Conservation (phyloP, 2,329 filamentous ascomycete species). For the Botrytis cinerea region DNA sequence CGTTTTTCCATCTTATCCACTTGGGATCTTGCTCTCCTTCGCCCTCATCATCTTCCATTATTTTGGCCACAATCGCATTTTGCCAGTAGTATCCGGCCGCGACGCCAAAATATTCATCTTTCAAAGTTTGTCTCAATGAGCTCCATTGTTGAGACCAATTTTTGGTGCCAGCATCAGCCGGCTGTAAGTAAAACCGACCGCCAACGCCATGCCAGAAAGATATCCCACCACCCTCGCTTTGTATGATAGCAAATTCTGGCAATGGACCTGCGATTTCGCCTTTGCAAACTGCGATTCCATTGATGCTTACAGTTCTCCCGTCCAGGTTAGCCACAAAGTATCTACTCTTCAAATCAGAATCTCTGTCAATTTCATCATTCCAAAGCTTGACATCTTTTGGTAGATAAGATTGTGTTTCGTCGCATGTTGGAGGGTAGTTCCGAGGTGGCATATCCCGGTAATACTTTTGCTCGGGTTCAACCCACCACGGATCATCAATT, state of each 20-base stretch:
- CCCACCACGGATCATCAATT: slow-evolving; percentile 35
- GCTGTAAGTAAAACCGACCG: slow-evolving; percentile 30
- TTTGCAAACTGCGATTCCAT: slow-evolving; percentile 35
- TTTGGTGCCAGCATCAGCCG: slow-evolving; percentile 3
- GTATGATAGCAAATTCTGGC: slow-evolving; percentile 39
- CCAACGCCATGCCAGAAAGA: slow-evolving; percentile 37
- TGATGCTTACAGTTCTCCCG: slow-evolving; percentile 34
- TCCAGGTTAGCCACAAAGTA: slow-evolving; percentile 40
- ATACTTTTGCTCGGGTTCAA: slow-evolving; percentile 31
- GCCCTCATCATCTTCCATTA: slow-evolving; percentile 19
- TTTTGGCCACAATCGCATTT: slow-evolving; percentile 27
- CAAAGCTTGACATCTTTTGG: slow-evolving; percentile 32
- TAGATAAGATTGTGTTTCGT: slow-evolving; percentile 20
- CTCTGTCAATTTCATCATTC: slow-evolving; percentile 31
- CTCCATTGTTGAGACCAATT: slow-evolving; percentile 28
- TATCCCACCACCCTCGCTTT: slow-evolving; percentile 35
- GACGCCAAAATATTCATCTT: slow-evolving; percentile 20
- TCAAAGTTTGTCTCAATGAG: slow-evolving; percentile 25
- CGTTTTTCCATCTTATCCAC: slow-evolving; percentile 21
- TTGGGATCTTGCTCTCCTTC: slow-evolving; percentile 19
- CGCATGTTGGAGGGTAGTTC: slow-evolving; percentile 27
- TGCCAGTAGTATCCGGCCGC: slow-evolving; percentile 34
- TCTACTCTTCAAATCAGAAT: slow-evolving; percentile 25
- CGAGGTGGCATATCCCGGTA: slow-evolving; percentile 32
- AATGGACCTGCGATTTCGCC: slow-evolving; percentile 39